A percentile compares a stretch with the other conserved stretches of the same genome.
phyloP scores from a whole-genome alignment of 352 stramenopile species.

The Globisporangium spinosum region DNA sequence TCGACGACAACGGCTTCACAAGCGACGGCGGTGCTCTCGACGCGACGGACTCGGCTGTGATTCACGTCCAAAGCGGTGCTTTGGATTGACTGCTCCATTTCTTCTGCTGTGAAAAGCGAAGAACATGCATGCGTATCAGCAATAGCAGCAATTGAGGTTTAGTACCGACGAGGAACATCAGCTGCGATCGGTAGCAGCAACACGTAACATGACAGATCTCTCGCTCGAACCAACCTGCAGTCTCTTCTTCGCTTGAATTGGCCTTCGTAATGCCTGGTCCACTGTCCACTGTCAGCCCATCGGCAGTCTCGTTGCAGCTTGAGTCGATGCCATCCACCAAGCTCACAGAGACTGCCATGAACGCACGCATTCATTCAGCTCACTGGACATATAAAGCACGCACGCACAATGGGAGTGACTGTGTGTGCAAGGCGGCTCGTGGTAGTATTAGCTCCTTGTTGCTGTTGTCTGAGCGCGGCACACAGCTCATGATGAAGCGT shows the following conservation, averaged over 20 bases:
- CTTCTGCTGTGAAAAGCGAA: background rate
- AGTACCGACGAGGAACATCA: background rate
- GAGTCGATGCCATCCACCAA: no score
- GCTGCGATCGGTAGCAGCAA: background rate
- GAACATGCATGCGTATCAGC: background rate
- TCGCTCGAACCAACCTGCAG: background rate
- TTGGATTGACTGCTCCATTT: background rate
- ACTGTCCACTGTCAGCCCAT: no score
- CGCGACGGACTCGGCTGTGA: slow-evolving; percentile 15
- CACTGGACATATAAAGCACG: no score
- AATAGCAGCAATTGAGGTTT: background rate
- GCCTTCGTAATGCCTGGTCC: no score
- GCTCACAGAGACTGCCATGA: no score
- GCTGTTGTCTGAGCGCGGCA: no score
- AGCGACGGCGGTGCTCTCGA: slow-evolving; percentile 32
- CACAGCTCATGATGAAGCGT: background rate
- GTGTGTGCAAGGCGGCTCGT: no score
- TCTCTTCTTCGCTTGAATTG: background rate
- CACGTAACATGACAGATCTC: background rate
- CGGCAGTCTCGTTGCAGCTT: no score
- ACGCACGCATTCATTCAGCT: no score
- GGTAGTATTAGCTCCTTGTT: no score
- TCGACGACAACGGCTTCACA: slow-evolving; percentile 60
- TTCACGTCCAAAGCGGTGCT: slow-evolving; percentile 8
- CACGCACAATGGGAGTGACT: no score